Evolutionary conservation across 2,329 filamentous ascomycete species (phyloP).

Genomic region (Aspergillus quadricinctus): DNA sequence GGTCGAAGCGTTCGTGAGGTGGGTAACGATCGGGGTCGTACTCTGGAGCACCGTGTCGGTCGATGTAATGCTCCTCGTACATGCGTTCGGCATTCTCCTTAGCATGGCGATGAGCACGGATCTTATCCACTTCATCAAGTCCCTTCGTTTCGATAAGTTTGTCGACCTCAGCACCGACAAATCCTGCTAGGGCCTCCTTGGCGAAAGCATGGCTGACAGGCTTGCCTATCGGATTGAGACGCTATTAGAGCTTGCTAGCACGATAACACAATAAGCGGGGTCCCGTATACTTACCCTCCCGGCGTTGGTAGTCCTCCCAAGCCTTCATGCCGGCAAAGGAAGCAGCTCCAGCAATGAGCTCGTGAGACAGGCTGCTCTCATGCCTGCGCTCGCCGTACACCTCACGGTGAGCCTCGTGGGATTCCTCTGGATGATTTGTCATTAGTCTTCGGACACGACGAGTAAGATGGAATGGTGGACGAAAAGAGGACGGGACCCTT

Average conservation of each 20-base stretch:
- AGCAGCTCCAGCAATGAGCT: slow-evolving; percentile 70
- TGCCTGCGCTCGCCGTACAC: slow-evolving; percentile 52
- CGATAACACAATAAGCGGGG: background rate
- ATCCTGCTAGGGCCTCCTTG: slow-evolving; percentile 69
- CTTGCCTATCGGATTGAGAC: slow-evolving; percentile 51
- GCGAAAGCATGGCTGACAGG: slow-evolving; percentile 67
- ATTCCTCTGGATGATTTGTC: slow-evolving; percentile 40
- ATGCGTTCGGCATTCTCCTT: slow-evolving; percentile 55
- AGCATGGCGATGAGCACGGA: slow-evolving; percentile 57
- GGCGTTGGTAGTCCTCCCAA: slow-evolving; percentile 71
- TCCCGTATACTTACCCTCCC: slow-evolving; percentile 51
- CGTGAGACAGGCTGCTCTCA: slow-evolving; percentile 64
- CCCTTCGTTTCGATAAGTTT: slow-evolving; percentile 69
- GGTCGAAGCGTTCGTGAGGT: slow-evolving; percentile 28
- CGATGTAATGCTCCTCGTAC: slow-evolving; percentile 60
- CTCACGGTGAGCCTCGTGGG: slow-evolving; percentile 51
- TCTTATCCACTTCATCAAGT: slow-evolving; percentile 55
- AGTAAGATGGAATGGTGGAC: background rate
- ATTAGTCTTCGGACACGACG: background rate
- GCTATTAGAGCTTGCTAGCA: background rate
- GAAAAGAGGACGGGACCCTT: background rate
- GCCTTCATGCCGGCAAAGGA: slow-evolving; percentile 77
- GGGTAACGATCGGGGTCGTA: slow-evolving; percentile 49
- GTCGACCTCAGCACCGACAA: slow-evolving; percentile 72
- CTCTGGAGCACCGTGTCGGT: slow-evolving; percentile 40